phyloP scores from a whole-genome alignment of 1,139 yeast species.

The Hansenula lynferdii region DNA sequence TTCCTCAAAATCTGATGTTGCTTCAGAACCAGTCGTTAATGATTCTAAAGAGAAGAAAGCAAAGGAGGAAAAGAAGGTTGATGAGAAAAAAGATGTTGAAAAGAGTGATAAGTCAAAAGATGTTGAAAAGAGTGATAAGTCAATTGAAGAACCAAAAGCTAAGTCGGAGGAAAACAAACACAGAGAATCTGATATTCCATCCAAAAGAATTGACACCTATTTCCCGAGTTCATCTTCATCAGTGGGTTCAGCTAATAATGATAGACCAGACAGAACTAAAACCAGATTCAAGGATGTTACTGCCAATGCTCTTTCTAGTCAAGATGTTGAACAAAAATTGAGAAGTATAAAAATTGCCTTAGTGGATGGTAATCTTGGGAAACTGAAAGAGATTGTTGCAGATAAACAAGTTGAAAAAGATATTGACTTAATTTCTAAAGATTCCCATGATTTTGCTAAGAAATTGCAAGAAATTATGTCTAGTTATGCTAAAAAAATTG shows the following conservation, averaged over 20 bases:
- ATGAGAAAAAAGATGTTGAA: slow-evolving; percentile 9
- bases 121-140: slow-evolving; percentile 5
- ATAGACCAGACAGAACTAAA: no score
- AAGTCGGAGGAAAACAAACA: background rate
- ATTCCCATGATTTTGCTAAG: background rate
- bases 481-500: background rate
- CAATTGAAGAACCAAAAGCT: background rate
- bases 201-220: background rate
- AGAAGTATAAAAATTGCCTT: background rate
- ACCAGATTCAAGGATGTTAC: slow-evolving; percentile 3
- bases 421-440: background rate
- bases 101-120: slow-evolving; percentile 4
- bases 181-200: background rate
- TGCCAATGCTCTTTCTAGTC: background rate
- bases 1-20: background rate
- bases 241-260: background rate
- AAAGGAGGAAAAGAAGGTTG: no score
- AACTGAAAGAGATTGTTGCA: background rate
- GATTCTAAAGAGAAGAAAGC: no score
- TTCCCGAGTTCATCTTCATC: background rate
- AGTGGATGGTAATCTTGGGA: background rate
- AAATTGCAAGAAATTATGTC: background rate
- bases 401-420: background rate
- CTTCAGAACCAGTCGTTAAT: slow-evolving; percentile 3
- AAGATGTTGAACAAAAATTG: background rate